Base-by-base conservation (phyloP, 805 yeast genomes). In the Komagataella kurtzmanii region DNA sequence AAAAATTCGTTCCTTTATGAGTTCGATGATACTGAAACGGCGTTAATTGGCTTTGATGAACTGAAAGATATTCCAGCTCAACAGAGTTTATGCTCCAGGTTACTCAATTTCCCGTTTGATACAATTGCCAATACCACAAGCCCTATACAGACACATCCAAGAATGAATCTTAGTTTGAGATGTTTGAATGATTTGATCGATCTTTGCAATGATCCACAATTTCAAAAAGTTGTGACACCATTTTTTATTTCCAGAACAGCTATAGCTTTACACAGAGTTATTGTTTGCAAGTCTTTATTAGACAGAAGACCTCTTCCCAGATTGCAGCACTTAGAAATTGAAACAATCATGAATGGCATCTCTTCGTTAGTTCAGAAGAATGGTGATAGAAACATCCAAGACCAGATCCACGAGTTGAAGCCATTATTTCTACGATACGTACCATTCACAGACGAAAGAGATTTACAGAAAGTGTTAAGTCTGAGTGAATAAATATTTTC, bases 81-180 rank as follows among this genome's bases (percentile, higher is more conserved):
- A 3, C 21, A 51, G 10, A 71, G 68, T 10, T 65, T 76, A 3
- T 63, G 77, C 2, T 54, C 61, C 8, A 61, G 58, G 8, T 58
- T 81, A 3, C 61, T 73, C 2, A 52, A 60, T 1, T 75, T 75
- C 53, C 65, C 73, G 12, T 72, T 76, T 52, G 74, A 72, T 7
- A 72, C 72, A 7, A 68, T 75, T n/a, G 79, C 74, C 57, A 93
- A 93, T 1, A 73, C 86, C 0, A 83, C 91, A 0, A 73, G 73
- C 44, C 74, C 76, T 2, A 62, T 82, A 1, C 58, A 30, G 14
- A 30, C 40, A 14, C 12, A 30, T 14, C 40, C 75, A 1, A 77
- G 83, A 53, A 66, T 68, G 10, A 55, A 62, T 5, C 71, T 85
- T 44, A 74, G 89, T 14, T 65, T 75, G 47, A 60, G 65, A 21